phyloP scores from a whole-genome alignment of 73 alveolate genomes.

The Urostyla sp. region DNA sequence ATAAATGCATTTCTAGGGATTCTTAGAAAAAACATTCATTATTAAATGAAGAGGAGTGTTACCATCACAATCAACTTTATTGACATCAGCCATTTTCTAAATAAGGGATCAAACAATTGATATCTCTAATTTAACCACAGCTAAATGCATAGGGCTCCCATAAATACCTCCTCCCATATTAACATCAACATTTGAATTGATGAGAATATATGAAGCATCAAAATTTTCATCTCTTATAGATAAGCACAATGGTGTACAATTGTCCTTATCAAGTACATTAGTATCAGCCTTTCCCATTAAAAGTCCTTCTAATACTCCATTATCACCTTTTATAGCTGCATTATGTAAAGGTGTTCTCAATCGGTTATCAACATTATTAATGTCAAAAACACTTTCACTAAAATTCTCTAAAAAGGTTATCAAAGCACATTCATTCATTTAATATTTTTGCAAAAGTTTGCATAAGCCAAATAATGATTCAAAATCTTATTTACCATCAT shows the following conservation, averaged over 20 bases:
- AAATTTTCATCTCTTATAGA: slow-evolving; percentile 73
- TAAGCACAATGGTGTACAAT: slow-evolving; percentile 69
- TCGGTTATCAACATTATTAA: slow-evolving; percentile 44
- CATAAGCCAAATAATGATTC: slow-evolving; percentile 49
- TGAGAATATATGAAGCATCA: slow-evolving; percentile 63
- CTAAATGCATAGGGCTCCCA: slow-evolving; percentile 77
- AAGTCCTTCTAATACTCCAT: slow-evolving; percentile 68
- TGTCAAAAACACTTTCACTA: slow-evolving; percentile 35
- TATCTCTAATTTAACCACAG: slow-evolving; percentile 59
- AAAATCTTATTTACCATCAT: slow-evolving; percentile 58
- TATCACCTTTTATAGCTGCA: slow-evolving; percentile 65
- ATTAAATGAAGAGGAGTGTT: slow-evolving; percentile 70
- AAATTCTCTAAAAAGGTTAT: slow-evolving; percentile 62
- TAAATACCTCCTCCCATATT: slow-evolving; percentile 75
- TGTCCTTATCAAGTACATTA: slow-evolving; percentile 59
- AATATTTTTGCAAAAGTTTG: neutral
- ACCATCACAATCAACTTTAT: slow-evolving; percentile 63
- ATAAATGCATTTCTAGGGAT: slow-evolving; percentile 45
- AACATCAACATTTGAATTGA: slow-evolving; percentile 67
- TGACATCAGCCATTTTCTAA: slow-evolving; percentile 57
- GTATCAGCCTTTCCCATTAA: slow-evolving; percentile 57
- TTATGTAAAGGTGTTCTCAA: slow-evolving; percentile 67
- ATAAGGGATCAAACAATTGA: slow-evolving; percentile 48
- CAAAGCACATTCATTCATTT: slow-evolving; percentile 53
- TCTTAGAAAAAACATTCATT: slow-evolving; percentile 61